Evolutionary conservation across 2,329 filamentous ascomycete species (phyloP).

Genomic region (Pseudocercospora fijiensis): DNA sequence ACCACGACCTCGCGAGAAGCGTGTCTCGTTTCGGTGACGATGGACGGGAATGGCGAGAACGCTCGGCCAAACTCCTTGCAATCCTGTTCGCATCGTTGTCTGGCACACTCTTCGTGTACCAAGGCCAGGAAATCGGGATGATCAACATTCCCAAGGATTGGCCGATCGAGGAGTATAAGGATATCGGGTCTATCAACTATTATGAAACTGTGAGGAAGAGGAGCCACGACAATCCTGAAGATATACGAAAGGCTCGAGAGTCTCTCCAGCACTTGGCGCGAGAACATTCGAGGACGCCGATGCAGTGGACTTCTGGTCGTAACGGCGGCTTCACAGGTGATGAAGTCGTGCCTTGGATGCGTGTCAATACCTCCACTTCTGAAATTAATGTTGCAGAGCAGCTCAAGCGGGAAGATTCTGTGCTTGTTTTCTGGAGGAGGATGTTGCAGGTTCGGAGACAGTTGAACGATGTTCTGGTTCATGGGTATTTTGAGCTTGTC

Average conservation of each 20-base stretch:
- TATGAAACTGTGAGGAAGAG: conserved; percentile 46
- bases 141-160: conserved; percentile 41
- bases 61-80: conserved; percentile 57
- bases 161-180: conserved; percentile 43
- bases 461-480: conserved; percentile 26
- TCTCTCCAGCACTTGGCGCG: conserved; percentile 10
- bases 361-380: conserved; percentile 10
- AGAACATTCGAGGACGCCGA: conserved; percentile 58
- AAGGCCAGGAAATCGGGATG: conserved; percentile 67
- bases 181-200: conserved; percentile 50
- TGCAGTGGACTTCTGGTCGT: conserved; percentile 61
- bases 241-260: neutral
- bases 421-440: conserved; percentile 60
- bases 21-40: conserved; percentile 57
- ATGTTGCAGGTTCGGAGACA: conserved; percentile 28
- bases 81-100: conserved; percentile 21
- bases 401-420: conserved; percentile 46
- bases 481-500: conserved; percentile 27
- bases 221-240: conserved; percentile 36
- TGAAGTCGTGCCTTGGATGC: conserved; percentile 15
- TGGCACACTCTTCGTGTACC: conserved; percentile 61
- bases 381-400: conserved; percentile 42
- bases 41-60: conserved; percentile 47
- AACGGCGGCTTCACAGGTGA: conserved; percentile 61
- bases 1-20: conserved; percentile 62